phyloP scores from a whole-genome alignment of 305 asterid genomes.

The Solanum aculeatissimum region DNA sequence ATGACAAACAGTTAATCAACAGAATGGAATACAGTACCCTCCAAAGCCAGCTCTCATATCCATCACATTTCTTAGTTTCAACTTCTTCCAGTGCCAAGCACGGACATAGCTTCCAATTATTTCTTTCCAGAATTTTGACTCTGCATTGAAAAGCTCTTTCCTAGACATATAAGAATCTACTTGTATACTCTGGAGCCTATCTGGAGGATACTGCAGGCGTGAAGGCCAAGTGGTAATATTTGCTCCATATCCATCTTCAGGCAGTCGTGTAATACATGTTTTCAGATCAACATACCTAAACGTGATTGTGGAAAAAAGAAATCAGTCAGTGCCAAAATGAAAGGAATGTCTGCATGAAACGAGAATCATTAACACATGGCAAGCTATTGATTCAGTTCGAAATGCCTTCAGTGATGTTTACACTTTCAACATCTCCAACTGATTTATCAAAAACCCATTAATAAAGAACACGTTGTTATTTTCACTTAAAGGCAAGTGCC shows the following conservation, averaged over 20 bases:
- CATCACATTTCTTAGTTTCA: slow-evolving; percentile 58
- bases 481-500: neutral
- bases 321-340: neutral
- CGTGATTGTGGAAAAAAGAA: slow-evolving; percentile 2
- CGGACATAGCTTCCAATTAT: slow-evolving; percentile 49
- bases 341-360: neutral
- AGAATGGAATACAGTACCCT: slow-evolving; percentile 40
- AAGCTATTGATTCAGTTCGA: neutral
- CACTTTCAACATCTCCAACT: neutral
- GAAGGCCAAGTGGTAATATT: slow-evolving; percentile 70
- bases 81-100: slow-evolving; percentile 46
- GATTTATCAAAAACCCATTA: neutral
- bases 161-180: slow-evolving; percentile 59
- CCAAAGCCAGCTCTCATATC: slow-evolving; percentile 97
- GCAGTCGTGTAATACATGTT: slow-evolving; percentile 65
- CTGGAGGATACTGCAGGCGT: slow-evolving; percentile 75
- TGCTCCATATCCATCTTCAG: slow-evolving; percentile 63
- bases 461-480: neutral
- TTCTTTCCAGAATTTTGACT: slow-evolving; percentile 67
- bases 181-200: slow-evolving; percentile 73
- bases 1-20: neutral
- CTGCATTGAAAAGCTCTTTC: slow-evolving; percentile 67
- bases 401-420: neutral
- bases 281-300: slow-evolving; percentile 72
- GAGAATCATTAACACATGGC: neutral